A percentile compares a stretch with the other conserved stretches of the same genome.
Evolutionary conservation across 2,329 filamentous ascomycete species (phyloP).

Genomic region (Xylaria sp.): DNA sequence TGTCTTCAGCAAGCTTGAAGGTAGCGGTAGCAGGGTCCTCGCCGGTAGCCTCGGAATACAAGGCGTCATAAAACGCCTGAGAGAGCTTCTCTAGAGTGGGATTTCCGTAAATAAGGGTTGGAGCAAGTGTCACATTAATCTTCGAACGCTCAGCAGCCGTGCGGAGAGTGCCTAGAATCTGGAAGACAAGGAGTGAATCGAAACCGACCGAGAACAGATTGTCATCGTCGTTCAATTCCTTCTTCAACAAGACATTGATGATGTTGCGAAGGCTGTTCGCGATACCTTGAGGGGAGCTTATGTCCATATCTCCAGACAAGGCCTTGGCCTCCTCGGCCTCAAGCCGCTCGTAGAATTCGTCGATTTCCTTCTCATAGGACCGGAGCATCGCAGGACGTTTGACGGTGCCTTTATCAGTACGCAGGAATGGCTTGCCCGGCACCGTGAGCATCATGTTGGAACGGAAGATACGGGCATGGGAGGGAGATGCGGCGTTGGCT

Average conservation of each 20-base stretch:
- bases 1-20: conserved; percentile 41
- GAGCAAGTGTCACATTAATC: conserved; percentile 48
- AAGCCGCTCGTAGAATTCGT: conserved; percentile 42
- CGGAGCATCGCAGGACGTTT: conserved; percentile 42
- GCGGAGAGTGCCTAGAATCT: conserved; percentile 52
- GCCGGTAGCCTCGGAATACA: conserved; percentile 37
- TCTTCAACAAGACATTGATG: conserved; percentile 38
- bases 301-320: conserved; percentile 39
- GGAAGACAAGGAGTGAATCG: conserved; percentile 51
- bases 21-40: conserved; percentile 36
- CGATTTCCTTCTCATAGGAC: conserved; percentile 44
- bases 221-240: conserved; percentile 40
- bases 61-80: conserved; percentile 47
- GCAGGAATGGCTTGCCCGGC: conserved; percentile 45
- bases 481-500: conserved; percentile 39
- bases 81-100: conserved; percentile 51
- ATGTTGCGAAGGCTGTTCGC: conserved; percentile 37
- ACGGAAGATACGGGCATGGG: conserved; percentile 42
- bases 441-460: conserved; percentile 42
- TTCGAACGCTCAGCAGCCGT: conserved; percentile 48
- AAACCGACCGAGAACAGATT: conserved; percentile 49
- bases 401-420: conserved; percentile 47
- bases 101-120: conserved; percentile 53
- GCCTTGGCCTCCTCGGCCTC: conserved; percentile 42
- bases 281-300: conserved; percentile 34